Evolutionary conservation across 2,329 filamentous ascomycete species (phyloP), one percentile per base, ranked within the genome.

Genomic region (Penicillium sp.): DNA sequence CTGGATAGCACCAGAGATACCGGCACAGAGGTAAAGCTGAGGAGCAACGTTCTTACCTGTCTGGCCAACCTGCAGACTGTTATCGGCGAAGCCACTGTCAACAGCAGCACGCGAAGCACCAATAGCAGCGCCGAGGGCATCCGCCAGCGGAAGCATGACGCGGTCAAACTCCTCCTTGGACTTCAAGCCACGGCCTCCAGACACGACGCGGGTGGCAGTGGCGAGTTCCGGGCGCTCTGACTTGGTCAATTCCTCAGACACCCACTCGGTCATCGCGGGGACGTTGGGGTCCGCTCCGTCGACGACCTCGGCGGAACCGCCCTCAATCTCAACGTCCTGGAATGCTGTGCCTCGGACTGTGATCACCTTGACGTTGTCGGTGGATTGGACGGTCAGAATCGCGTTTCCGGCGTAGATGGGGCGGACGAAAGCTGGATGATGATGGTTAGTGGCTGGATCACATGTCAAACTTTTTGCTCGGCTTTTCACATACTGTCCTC

Each of bases 41-140:
- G 94, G 94, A 44, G 94, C 94, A 52, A 99, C 93, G 60, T 97
- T 96, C 84, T 99, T 99, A 69, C 94, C 94, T 14, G 94, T 99
- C 82, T 99, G 94, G 43, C 94, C 94, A 62, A 99, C 93, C 78
- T 99, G 94, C 66, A 99, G 80, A 75, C 91, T 96, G 83, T 99
- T 99, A 79, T 99, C 94, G 30, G 94, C 94, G 70, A 97, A 99
- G 5, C 94, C 94, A 67, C 90, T 95, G 77, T 99, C 94, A 38
- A 99, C 94, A 10, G 94, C 94, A 17, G 94, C 94, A 67, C 94
- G 87, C 49, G 91, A 96, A 28, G 94, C 94, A 67, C 94, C 94
- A 58, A 99, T 91, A 5, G 94, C 94, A n/a, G 94, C 94, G 42
- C 92, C 93, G 4, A 99, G 82, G 1, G 91, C 85, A 74, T 99